phyloP scores from a whole-genome alignment of 139 green algal species.

The Picochlorum sp. region DNA sequence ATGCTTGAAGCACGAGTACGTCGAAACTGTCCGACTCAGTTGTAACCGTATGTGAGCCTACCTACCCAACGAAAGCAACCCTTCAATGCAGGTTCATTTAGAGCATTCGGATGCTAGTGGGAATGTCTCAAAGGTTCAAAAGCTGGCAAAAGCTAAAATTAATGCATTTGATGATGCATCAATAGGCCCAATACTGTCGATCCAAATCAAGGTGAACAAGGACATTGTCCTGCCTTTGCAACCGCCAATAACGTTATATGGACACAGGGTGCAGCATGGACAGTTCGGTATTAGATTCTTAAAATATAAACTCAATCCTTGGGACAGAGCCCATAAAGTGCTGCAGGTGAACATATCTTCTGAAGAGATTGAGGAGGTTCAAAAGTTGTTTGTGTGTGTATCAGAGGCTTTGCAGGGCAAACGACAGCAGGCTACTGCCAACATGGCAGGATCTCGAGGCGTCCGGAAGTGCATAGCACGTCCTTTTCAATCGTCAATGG shows the following conservation, averaged over 20 bases:
- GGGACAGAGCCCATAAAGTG: constrained; percentile 16
- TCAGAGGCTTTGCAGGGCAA: background rate
- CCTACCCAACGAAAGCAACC: background rate
- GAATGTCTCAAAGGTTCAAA: constrained; percentile 7
- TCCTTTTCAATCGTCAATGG: background rate
- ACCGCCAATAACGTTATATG: constrained; percentile 24
- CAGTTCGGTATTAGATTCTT: constrained; percentile 32
- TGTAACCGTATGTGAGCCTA: background rate
- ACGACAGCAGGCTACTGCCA: no score
- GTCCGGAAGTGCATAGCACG: background rate
- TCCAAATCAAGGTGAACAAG: background rate
- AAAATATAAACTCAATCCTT: constrained; percentile 18
- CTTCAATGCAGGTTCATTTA: constrained; percentile 1
- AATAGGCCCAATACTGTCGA: constrained; percentile 1
- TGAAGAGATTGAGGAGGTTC: constrained; percentile 8
- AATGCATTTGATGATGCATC: constrained; percentile 6
- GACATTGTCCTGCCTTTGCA: constrained; percentile 18
- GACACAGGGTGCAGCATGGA: constrained; percentile 13
- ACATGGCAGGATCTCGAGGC: no score
- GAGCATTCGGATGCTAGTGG: constrained; percentile 4
- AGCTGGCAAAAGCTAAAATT: constrained; percentile 6
- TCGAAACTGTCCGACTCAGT: background rate
- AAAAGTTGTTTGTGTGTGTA: no score
- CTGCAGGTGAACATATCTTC: constrained; percentile 14
- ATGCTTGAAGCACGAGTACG: constrained; percentile 7